Base-by-base conservation (phyloP, 345 rosid species). In the Pugionium cornutum region DNA sequence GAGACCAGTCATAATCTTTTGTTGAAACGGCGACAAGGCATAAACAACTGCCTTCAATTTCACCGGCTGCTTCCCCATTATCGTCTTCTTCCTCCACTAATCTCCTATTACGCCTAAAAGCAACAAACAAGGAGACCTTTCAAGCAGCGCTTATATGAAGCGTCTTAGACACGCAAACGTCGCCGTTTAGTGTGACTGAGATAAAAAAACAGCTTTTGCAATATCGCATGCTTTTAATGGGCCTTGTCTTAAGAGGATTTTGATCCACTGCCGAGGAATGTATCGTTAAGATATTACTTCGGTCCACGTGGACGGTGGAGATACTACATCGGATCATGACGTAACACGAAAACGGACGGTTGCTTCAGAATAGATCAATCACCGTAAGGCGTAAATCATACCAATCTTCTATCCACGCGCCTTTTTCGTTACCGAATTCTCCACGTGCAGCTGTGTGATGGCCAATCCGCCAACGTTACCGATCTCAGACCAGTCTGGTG, bases 1-100 rank as follows among this genome's bases (percentile, higher is more conserved):
- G 0, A 87, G 83, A 11, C 95, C 91, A 0, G 75, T 6, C 94
- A 87, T 85, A 6, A 80, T 66, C 83, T 85, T 87, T 78, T 89
- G 91, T 59, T 89, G 97, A 70, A 83, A 89, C 36, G 91, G 96
- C 9, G 95, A 87, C 40, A 87, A 76, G 3, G 89, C 82, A 77
- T 85, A 87, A 3, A 87, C 82, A 76, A 89, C 91, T 46, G 95
- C 97, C 84, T 83, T 87, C 91, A 85, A 75, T 80, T 18, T 18
- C 18, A 18, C 18, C 18, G 18, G 18, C 18, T 18, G 85, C 81
- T 85, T 84, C 62, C 86, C 95, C 92, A 85, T 89, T 25, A 34
- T 50, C 37, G 2, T 41, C 45, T 32, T 27, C 55, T 64, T 64
- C 7, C 28, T 33, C 36, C 3, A 32, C 10, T 28, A 35, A 30